A percentile compares a stretch with the other conserved stretches of the same genome.
Conservation (phyloP, 2,329 filamentous ascomycete genomes). For the Talaromyces sp. region DNA sequence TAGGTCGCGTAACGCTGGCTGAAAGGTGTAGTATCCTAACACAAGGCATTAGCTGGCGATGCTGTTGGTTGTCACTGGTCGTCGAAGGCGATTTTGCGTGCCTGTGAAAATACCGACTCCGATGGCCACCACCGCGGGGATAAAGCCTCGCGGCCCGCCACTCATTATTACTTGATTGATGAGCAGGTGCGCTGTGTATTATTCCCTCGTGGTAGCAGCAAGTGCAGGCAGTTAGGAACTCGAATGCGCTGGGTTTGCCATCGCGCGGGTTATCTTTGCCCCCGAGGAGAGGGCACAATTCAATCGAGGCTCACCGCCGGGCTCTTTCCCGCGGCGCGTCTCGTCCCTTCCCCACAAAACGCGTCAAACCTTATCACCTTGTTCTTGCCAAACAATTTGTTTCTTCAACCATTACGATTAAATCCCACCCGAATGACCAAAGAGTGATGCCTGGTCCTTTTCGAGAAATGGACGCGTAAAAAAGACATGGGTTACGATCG, state of each 20-base stretch:
- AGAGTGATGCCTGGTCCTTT: background rate
- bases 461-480: background rate
- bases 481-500: conserved; percentile 31
- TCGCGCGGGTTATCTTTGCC: background rate
- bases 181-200: background rate
- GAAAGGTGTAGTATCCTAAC: conserved; percentile 40
- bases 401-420: no score
- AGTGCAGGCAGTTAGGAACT: background rate
- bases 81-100: conserved; percentile 12
- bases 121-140: conserved; percentile 32
- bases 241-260: background rate
- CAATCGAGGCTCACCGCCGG: conserved; percentile 1
- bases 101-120: conserved; percentile 37
- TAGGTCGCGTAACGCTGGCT: conserved; percentile 34
- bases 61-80: conserved; percentile 6
- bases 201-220: background rate
- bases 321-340: conserved; percentile 3
- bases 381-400: background rate
- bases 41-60: conserved; percentile 10
- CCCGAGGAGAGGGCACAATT: conserved; percentile 1
- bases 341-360: conserved; percentile 8
- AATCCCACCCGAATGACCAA: background rate
- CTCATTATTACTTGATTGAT: conserved; percentile 21
- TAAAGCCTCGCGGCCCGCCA: conserved; percentile 24
- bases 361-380: conserved; percentile 8